Conservation (phyloP, 163 green algal species). For the Scenedesmus sp. region DNA sequence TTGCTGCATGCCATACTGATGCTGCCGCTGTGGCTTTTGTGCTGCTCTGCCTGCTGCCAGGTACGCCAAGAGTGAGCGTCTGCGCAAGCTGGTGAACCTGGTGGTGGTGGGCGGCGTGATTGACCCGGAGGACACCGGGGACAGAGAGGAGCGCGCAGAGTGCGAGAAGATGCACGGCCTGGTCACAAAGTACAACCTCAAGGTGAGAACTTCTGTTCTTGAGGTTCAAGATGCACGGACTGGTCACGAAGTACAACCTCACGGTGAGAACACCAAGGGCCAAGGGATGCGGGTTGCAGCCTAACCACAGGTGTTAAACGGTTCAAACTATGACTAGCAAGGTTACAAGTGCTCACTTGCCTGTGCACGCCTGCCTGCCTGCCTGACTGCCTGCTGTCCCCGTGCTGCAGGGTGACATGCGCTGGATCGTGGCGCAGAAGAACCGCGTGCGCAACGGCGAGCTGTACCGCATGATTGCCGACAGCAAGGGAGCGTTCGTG, state of each 20-base stretch:
- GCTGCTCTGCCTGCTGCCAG: neutral
- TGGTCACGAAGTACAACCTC: no score
- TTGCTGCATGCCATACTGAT: no score
- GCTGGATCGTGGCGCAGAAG: constrained; percentile 82
- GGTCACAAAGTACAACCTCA: constrained; percentile 66
- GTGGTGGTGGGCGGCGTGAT: constrained; percentile 83
- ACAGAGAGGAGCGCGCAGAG: constrained; percentile 77
- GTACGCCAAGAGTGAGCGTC: constrained; percentile 68
- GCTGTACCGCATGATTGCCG: constrained; percentile 83
- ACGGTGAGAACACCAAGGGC: no score
- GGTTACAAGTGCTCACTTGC: neutral
- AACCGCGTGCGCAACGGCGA: constrained; percentile 85
- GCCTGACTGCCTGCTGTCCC: neutral
- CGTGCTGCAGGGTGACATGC: constrained; percentile 53
- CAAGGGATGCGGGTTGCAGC: no score
- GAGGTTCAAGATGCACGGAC: no score
- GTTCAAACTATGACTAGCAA: no score
- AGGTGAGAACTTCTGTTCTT: neutral
- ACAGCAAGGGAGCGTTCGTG: constrained; percentile 84
- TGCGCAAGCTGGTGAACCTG: constrained; percentile 82
- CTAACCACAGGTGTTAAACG: no score
- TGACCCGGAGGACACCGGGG: constrained; percentile 62
- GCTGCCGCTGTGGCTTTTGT: no score
- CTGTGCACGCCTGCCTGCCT: neutral
- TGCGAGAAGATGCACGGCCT: constrained; percentile 79